Evolutionary conservation across 495 filamentous ascomycete species (phyloP), one percentile per base, ranked within the genome.

Genomic region (Aspergillus leporis): DNA sequence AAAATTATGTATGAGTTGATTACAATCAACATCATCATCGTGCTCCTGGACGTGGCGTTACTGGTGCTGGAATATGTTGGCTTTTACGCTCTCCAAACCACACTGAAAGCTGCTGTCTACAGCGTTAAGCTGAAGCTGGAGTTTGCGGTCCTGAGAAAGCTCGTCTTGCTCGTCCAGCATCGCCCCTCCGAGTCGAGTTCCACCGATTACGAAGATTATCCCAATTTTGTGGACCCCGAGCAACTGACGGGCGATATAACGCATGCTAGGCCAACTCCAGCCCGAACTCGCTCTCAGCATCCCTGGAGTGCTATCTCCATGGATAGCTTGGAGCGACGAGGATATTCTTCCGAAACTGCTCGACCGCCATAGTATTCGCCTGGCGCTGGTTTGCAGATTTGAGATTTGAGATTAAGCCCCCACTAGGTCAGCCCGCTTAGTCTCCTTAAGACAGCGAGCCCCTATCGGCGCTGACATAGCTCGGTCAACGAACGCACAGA

Each of bases 51-150:
- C 34, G 68, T 85, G n/a, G 66, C 75, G n/a, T 70, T 86, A 9
- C 68, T 87, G 28, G 74, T 71, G 6, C 72, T 85, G 12, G 81
- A 86, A 66, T 87, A 83, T 47, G 64, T 72, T 50, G 73, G 79
- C 18, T 70, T 77, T 43, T 84, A 83, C 57, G 69, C 75, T 19
- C 68, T 85, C 16, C 78, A 87, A 64, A 81, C 81, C 0, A 78
- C 80, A 0, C 63, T 83, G 53, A 86, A 87, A 60, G 74, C 79
- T 1, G 75, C 81, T 55, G 75, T 86, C 1, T 87, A 87, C 70
- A 81, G 79, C 58, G 74, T 87, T 63, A 87, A 87, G 66, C 76
- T 87, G 32, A 86, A 87, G 70, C 70, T 87, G 32, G 85, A 87
- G 62, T 87, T 85, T 56, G 79, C 73, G 30, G 81, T 86, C 4